phyloP scores from a whole-genome alignment of 345 rosid genomes.

The Populus deltoides region DNA sequence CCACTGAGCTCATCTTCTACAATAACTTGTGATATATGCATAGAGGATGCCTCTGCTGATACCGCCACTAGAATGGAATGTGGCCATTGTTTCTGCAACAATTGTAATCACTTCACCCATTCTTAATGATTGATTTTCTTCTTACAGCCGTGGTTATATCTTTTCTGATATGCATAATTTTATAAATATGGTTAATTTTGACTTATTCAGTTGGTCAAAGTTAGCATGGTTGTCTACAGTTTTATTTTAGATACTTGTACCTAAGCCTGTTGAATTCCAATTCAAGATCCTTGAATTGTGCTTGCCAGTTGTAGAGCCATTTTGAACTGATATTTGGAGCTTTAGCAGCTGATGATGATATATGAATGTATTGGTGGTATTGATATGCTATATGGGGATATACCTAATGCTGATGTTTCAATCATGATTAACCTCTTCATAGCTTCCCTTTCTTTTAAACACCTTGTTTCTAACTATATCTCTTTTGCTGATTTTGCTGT shows the following conservation, averaged over 20 bases:
- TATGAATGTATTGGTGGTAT: not conserved
- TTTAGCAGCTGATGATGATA: not conserved
- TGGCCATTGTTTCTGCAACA: constrained; percentile 75
- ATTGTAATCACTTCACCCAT: constrained; percentile 45
- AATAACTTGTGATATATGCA: constrained; percentile 68
- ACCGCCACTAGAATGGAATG: constrained; percentile 76
- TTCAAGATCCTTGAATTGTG: not conserved
- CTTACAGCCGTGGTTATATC: not conserved
- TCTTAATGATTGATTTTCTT: not conserved
- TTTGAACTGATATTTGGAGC: not conserved
- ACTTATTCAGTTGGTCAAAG: not conserved
- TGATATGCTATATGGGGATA: not conserved
- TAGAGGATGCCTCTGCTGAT: constrained; percentile 58
- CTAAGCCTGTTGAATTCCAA: not conserved
- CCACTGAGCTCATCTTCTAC: constrained; percentile 23
- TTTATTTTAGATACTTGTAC: not conserved
- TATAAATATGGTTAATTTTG: not conserved
- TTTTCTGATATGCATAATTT: not conserved
- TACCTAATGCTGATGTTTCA: not conserved
- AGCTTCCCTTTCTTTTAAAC: not conserved
- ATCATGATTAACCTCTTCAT: not conserved
- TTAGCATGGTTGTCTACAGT: not conserved
- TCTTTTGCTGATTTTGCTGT: constrained; percentile 10
- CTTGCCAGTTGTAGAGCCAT: not conserved
- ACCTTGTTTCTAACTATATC: not conserved